Evolutionary conservation across 2,329 filamentous ascomycete species (phyloP).

Genomic region (Nemania serpens): DNA sequence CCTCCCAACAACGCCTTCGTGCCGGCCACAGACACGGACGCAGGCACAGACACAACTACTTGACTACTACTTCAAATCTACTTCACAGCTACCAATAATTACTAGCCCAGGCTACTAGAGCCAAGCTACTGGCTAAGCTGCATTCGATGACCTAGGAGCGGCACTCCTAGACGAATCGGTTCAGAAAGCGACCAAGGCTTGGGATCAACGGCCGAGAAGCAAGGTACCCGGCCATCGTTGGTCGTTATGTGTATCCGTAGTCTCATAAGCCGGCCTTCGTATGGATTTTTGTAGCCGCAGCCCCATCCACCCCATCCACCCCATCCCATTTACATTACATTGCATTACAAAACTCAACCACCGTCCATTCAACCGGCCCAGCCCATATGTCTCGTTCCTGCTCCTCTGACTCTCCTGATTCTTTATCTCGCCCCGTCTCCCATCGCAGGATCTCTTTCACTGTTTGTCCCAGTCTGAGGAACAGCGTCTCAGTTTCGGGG

Average conservation of each 20-base stretch:
- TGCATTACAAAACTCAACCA: constrained; percentile 18
- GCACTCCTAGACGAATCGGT: constrained; percentile 30
- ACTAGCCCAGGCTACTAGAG: too few relatives aligned
- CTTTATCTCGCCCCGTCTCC: constrained; percentile 37
- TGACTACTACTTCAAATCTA: background rate
- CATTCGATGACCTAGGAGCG: constrained; percentile 24
- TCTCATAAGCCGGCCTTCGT: constrained; percentile 22
- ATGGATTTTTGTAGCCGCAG: constrained; percentile 20
- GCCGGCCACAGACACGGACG: constrained; percentile 11
- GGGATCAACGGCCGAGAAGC: constrained; percentile 31
- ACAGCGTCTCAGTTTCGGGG: constrained; percentile 41
- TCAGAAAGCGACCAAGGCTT: constrained; percentile 18
- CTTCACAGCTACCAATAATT: too few relatives aligned
- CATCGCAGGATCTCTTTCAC: constrained; percentile 29
- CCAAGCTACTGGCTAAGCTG: constrained; percentile 15
- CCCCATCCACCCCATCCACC: background rate
- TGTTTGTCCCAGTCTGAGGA: constrained; percentile 35
- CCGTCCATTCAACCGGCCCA: constrained; percentile 29
- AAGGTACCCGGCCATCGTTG: constrained; percentile 28
- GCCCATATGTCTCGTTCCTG: constrained; percentile 40
- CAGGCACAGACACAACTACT: background rate
- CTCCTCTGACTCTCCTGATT: constrained; percentile 30
- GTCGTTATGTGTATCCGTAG: constrained; percentile 24
- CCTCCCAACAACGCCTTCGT: background rate
- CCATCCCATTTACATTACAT: constrained; percentile 8